Base-by-base conservation (phyloP, 352 stramenopile genomes). In the Phytopythium chamaehyphon region DNA sequence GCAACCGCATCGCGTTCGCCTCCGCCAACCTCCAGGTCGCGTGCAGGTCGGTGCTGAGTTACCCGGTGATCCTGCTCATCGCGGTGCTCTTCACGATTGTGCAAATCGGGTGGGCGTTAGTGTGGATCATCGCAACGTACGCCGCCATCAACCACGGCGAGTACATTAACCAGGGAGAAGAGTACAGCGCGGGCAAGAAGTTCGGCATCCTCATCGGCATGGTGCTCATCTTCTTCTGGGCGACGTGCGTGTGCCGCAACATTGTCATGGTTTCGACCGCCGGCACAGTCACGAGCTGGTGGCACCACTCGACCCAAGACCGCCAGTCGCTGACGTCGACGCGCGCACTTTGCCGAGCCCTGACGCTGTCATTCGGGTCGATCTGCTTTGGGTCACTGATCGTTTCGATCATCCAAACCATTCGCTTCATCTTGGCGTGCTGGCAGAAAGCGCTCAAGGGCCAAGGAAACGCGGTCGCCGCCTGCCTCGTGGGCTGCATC, bases 321-420 rank as follows among this genome's bases (percentile, higher is more conserved):
- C 64, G 66, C 35, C 62, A 64, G 33, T 51, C 64, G 24, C 49
- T 72, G 24, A 77, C 65, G 33, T 79, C 66, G 9, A 59, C 61
- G 10, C 61, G 71, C 7, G 74, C 94, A 6, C 62, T 73, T 2
- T 45, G 47, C 18, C 75, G 86, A 26, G 73, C 81, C 18, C 69
- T 80, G 11, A 97, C 87, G 28, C 74, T 80, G n/a, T 85, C 72
- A 23, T 88, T 91, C 43, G 81, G 81, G 9, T 88, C 76, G 16
- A 91, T 91, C 58, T 89, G 78, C 65, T 88, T 91, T 51, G 87
- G 87, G 1, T 95, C 85, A 16, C 61, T 96, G 19, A 83, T 96
- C 54, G 87, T 96, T 10, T 76, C 77, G 23, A 75, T 89, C 51
- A 61, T 91, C n/a, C 64, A 88, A 54, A 77, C 73, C 8, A 76